Evolutionary conservation across 768 basidiomycete genomes (phyloP).

Genomic region (Lentinula detonsa): DNA sequence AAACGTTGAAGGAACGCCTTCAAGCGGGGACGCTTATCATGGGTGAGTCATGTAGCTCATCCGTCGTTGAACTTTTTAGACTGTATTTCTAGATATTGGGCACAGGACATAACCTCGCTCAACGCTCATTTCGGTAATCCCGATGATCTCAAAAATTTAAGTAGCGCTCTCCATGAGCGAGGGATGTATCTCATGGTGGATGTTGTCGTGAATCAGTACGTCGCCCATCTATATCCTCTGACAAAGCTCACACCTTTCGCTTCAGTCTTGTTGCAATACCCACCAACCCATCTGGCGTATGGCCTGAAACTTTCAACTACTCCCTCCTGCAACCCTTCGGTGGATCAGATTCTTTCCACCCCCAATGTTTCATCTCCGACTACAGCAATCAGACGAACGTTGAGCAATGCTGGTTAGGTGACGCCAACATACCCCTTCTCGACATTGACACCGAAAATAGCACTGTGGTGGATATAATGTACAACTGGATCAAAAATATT

Average conservation of each 20-base stretch:
- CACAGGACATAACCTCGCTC: slow-evolving; percentile 52
- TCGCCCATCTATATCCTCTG: neutral
- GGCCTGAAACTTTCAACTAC: slow-evolving; percentile 21
- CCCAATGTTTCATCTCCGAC: slow-evolving; percentile 61
- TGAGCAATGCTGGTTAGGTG: slow-evolving; percentile 76
- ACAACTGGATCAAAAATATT: slow-evolving; percentile 52
- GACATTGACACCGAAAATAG: slow-evolving; percentile 69
- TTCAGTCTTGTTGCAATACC: slow-evolving; percentile 14
- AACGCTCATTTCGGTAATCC: slow-evolving; percentile 69
- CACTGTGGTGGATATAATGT: slow-evolving; percentile 43
- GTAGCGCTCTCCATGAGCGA: slow-evolving; percentile 58
- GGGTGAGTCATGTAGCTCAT: slow-evolving; percentile 39
- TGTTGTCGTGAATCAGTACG: slow-evolving; percentile 72
- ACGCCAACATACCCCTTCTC: slow-evolving; percentile 50
- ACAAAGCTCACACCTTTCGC: neutral
- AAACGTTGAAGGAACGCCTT: slow-evolving; percentile 52
- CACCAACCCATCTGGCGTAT: slow-evolving; percentile 8
- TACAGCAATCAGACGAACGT: slow-evolving; percentile 48
- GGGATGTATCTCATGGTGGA: slow-evolving; percentile 69
- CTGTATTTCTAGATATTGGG: slow-evolving; percentile 24
- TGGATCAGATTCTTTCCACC: slow-evolving; percentile 39
- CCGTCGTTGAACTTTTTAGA: neutral
- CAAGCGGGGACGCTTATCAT: slow-evolving; percentile 70
- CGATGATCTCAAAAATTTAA: slow-evolving; percentile 65
- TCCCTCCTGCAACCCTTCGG: slow-evolving; percentile 23